These are phyloP conservation scores for Lachnellula arida DNA, from an alignment of 2,329 filamentous ascomycete genomes.

Conservation along the genomic window DNA sequence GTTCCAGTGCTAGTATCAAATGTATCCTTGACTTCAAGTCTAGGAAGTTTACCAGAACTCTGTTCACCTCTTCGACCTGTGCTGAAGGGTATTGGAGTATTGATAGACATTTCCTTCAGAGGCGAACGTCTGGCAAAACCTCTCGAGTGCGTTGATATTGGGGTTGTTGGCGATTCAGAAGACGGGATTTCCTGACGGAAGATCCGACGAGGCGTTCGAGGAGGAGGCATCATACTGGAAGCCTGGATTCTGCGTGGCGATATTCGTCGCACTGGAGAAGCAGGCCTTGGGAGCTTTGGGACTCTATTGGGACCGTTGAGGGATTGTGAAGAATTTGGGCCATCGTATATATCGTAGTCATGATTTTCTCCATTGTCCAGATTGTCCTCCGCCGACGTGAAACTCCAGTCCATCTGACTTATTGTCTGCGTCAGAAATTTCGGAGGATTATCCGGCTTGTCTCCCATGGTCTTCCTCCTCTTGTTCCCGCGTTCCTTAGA, in stretches of 20 bases:
- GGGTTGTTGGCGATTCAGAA: conserved; percentile 32
- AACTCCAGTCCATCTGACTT: conserved; percentile 27
- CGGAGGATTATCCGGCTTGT: conserved; percentile 11
- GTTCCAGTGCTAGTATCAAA: conserved; percentile 23
- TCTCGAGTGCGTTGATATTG: conserved; percentile 22
- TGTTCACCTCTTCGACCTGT: conserved; percentile 5
- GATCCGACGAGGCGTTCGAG: conserved; percentile 24
- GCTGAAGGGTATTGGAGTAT: conserved; percentile 24
- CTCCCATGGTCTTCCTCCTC: conserved; percentile 22
- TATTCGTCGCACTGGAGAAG: conserved; percentile 1
- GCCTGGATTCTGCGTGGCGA: neutral
- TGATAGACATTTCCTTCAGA: conserved; percentile 21
- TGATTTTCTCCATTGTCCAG: conserved; percentile 3
- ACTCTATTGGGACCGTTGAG: conserved; percentile 1
- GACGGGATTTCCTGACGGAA: conserved; percentile 28
- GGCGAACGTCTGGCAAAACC: conserved; percentile 14
- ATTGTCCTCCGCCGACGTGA: conserved; percentile 13
- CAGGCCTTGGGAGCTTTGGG: neutral
- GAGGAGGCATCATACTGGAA: conserved; percentile 18
- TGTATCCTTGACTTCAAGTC: conserved; percentile 26
- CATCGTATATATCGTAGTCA: conserved; percentile 17
- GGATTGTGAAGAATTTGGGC: conserved; percentile 16
- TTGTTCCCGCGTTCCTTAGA: conserved; percentile 18
- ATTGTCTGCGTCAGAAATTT: conserved; percentile 27
- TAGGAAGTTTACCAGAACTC: conserved; percentile 17